Conservation (phyloP, 805 yeast genomes). For the Yarrowia porcina region DNA sequence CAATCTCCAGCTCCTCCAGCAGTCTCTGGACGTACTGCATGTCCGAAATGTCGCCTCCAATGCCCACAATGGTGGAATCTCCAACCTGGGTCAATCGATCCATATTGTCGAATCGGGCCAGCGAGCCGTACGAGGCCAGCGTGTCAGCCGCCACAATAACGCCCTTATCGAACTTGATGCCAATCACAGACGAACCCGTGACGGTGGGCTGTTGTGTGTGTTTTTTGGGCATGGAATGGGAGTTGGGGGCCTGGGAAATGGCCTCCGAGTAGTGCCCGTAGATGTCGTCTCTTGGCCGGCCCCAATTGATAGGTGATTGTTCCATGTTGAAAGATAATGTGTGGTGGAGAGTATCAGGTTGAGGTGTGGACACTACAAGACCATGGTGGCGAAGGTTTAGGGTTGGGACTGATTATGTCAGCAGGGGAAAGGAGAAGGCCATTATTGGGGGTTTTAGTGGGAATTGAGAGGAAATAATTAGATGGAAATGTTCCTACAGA, state of each 20-base stretch:
- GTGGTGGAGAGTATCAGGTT: not conserved
- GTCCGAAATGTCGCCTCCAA: constrained; percentile 93
- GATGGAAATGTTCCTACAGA: no score
- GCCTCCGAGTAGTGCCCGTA: constrained; percentile 69
- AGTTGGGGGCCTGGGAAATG: constrained; percentile 58
- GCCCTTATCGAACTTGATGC: constrained; percentile 86
- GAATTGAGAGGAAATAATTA: no score
- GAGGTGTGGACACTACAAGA: not conserved
- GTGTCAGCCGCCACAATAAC: constrained; percentile 94
- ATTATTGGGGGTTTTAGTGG: not conserved
- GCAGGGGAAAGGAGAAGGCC: not conserved
- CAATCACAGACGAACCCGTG: constrained; percentile 94
- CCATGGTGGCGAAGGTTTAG: constrained; percentile 24
- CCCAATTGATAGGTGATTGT: constrained; percentile 95
- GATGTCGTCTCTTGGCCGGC: constrained; percentile 79
- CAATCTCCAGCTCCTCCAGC: constrained; percentile 74
- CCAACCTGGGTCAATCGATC: constrained; percentile 88
- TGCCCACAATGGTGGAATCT: constrained; percentile 79
- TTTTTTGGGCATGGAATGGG: constrained; percentile 58
- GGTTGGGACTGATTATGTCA: constrained; percentile 16
- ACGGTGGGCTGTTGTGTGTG: constrained; percentile 93
- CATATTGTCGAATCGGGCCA: constrained; percentile 78
- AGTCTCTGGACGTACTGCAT: constrained; percentile 75
- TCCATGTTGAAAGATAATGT: constrained; percentile 55
- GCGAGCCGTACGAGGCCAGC: constrained; percentile 85